Conservation (phyloP, 306 rosid species). For the Inga leiocalycina region DNA sequence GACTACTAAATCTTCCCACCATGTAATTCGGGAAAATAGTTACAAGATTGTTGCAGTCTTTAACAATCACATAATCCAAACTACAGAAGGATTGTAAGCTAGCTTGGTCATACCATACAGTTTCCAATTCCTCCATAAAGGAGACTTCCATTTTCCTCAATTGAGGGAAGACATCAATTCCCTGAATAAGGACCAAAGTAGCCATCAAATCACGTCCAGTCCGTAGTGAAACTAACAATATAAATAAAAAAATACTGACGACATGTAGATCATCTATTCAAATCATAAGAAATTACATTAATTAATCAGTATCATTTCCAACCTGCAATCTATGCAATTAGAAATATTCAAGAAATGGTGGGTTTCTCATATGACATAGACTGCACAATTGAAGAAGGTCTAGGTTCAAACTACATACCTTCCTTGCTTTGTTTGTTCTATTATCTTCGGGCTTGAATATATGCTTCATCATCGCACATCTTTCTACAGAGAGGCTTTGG, state of each 20-base stretch:
- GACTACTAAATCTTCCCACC: background rate
- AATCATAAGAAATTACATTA: background rate
- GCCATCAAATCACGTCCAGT: background rate
- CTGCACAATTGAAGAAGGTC: background rate
- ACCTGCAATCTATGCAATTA: background rate
- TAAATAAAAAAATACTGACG: background rate
- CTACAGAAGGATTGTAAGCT: background rate
- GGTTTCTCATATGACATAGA: background rate
- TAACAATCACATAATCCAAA: background rate
- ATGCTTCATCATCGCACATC: conserved; percentile 37
- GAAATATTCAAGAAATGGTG: too few relatives aligned
- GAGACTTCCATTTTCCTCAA: background rate
- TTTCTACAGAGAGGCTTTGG: conserved; percentile 34
- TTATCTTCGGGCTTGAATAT: background rate
- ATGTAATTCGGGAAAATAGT: background rate
- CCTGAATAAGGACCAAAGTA: background rate
- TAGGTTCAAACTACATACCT: conserved; percentile 9
- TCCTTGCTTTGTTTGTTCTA: background rate
- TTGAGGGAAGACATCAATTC: background rate
- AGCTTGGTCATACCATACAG: background rate
- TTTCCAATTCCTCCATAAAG: background rate
- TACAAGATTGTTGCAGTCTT: background rate
- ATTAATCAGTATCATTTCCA: background rate
- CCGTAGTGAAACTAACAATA: background rate
- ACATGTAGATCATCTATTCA: background rate